These are phyloP conservation scores for Linum trigynum DNA, from an alignment of 345 rosid species.

Conservation along the genomic window DNA sequence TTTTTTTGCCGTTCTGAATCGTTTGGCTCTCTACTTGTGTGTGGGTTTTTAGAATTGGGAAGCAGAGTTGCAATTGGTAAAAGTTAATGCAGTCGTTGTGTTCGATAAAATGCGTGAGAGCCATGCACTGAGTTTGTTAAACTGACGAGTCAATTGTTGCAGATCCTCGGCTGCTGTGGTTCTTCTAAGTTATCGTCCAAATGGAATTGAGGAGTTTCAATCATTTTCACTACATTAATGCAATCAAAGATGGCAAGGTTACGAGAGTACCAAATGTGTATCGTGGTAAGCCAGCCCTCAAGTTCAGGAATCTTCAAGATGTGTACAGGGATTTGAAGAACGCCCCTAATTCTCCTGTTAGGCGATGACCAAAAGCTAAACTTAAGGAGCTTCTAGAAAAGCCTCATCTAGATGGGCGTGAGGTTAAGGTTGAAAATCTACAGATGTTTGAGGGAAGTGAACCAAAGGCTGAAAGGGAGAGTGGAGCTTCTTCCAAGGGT, in stretches of 20 bases:
- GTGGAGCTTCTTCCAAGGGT: constrained; percentile 24
- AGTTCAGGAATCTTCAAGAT: constrained; percentile 36
- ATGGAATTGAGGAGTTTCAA: constrained; percentile 51
- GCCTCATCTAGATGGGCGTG: constrained; percentile 5
- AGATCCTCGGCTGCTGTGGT: background rate
- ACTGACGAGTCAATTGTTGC: background rate
- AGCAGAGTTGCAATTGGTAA: background rate
- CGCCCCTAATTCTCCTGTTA: constrained; percentile 12
- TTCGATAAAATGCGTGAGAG: background rate
- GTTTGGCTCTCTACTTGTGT: too few species aligned
- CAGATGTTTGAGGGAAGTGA: constrained; percentile 7
- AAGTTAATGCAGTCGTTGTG: background rate
- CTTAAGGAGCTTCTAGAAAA: constrained; percentile 13
- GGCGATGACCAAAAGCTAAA: constrained; percentile 20
- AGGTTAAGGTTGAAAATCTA: constrained; percentile 20
- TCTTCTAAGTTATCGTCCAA: constrained; percentile 2
- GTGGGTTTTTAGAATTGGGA: background rate
- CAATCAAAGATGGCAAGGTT: constrained; percentile 29
- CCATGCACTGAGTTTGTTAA: background rate
- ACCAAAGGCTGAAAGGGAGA: constrained; percentile 7
- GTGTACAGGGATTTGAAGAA: constrained; percentile 25
- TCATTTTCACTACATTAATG: constrained; percentile 39
- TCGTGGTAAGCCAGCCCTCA: constrained; percentile 36
- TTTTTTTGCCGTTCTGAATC: too few species aligned
- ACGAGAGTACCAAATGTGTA: constrained; percentile 26